A percentile compares a stretch with the other conserved stretches of the same genome.
Conservation (phyloP, 148 eudicot genomes). For the Gaultheria prostrata region DNA sequence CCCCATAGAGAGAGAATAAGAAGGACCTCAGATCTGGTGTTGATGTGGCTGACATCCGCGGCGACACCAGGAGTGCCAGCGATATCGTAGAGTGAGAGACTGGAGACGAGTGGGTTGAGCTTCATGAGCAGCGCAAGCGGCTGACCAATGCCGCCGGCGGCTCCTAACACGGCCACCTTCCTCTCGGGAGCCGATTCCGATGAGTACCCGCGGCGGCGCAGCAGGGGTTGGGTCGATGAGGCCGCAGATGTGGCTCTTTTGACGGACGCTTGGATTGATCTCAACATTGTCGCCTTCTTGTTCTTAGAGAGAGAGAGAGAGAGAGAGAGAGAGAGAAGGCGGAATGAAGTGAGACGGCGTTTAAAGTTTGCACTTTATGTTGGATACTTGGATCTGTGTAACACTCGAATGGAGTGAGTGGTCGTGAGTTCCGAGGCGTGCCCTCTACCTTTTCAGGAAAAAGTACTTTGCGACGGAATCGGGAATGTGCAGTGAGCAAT, state of each 20-base stretch:
- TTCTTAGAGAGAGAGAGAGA: neutral
- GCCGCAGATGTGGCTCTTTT: slow-evolving; percentile 22
- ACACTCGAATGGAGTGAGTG: neutral
- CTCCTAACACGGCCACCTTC: slow-evolving; percentile 76
- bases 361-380: too few relatives aligned
- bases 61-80: slow-evolving; percentile 98
- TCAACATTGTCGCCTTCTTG: slow-evolving; percentile 23
- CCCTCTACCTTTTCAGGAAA: neutral
- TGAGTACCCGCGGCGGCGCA: slow-evolving; percentile 51
- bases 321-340: neutral
- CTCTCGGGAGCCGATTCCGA: slow-evolving; percentile 64
- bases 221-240: slow-evolving; percentile 14
- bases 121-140: slow-evolving; percentile 88
- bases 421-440: slow-evolving; percentile 6
- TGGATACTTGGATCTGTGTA: too few relatives aligned
- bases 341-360: too few relatives aligned
- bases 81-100: slow-evolving; percentile 76
- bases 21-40: slow-evolving; percentile 80
- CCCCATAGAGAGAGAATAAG: neutral
- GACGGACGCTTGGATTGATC: slow-evolving; percentile 38
- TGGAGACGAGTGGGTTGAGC: slow-evolving; percentile 82
- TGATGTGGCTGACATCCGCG: slow-evolving; percentile 83
- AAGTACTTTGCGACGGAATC: too few relatives aligned
- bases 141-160: slow-evolving; percentile 97
- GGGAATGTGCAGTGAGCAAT: too few relatives aligned